phyloP scores from a whole-genome alignment of 371 early-diverging fungal species.

The Fennellomyces sp. region DNA sequence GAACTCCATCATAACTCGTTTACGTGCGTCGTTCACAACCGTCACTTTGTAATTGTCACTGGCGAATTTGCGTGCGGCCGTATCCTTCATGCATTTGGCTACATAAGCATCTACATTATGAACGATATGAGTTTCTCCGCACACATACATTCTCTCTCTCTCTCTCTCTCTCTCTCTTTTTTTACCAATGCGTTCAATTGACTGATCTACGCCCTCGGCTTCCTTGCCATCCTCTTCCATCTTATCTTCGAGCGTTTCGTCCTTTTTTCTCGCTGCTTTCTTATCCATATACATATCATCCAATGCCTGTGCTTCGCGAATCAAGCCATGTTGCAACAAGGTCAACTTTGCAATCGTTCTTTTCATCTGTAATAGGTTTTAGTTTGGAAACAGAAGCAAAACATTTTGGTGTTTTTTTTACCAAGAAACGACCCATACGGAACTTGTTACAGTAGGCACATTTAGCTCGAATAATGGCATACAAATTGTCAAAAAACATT shows the following conservation, averaged over 20 bases:
- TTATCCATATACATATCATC: conserved; percentile 60
- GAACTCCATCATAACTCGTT: conserved; percentile 77
- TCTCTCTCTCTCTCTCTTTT: conserved; percentile 9
- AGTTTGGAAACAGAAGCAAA: not conserved
- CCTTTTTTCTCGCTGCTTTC: conserved; percentile 40
- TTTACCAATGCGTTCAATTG: conserved; percentile 54
- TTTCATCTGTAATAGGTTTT: conserved; percentile 26
- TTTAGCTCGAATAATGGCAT: conserved; percentile 81
- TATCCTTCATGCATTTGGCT: conserved; percentile 31
- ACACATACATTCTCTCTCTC: not conserved
- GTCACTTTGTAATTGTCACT: conserved; percentile 68
- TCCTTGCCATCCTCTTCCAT: conserved; percentile 57
- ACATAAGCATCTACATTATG: conserved; percentile 33
- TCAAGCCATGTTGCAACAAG: conserved; percentile 75
- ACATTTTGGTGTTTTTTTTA: conserved; percentile 22
- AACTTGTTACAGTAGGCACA: conserved; percentile 95
- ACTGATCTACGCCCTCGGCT: conserved; percentile 52
- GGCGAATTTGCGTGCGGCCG: conserved; percentile 32
- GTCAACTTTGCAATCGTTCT: conserved; percentile 67
- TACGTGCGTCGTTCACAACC: conserved; percentile 76
- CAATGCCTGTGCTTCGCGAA: conserved; percentile 82
- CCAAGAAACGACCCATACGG: conserved; percentile 71
- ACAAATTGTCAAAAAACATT: conserved; percentile 88
- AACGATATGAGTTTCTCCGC: too few relatives aligned
- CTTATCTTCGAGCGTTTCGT: conserved; percentile 42